Conservation (phyloP, 192 early-diverging fungal genomes). For the Spizellomyces punctatus region DNA sequence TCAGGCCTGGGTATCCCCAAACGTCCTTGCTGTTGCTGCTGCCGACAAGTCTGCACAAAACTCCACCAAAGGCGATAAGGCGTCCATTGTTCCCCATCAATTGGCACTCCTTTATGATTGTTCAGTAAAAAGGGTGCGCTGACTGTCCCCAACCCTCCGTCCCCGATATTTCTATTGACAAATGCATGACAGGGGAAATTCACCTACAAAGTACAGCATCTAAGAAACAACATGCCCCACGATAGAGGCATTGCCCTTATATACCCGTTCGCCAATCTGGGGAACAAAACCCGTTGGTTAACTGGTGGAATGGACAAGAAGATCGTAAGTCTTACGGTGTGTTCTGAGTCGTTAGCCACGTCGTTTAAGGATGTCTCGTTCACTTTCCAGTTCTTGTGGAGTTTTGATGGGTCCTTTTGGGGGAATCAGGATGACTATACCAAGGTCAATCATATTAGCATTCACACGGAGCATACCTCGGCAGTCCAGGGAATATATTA, state of each 20-base stretch:
- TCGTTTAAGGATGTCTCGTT: neutral
- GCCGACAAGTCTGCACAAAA: neutral
- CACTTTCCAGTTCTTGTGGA: slow-evolving; percentile 24
- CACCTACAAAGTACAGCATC: slow-evolving; percentile 26
- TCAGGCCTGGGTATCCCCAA: slow-evolving; percentile 15
- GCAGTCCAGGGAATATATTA: slow-evolving; percentile 9
- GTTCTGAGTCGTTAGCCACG: neutral
- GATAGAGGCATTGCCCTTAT: slow-evolving; percentile 10
- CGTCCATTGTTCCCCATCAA: slow-evolving; percentile 9
- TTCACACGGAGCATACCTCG: slow-evolving; percentile 24
- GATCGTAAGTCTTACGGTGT: neutral
- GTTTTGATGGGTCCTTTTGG: slow-evolving; percentile 19
- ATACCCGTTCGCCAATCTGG: slow-evolving; percentile 4
- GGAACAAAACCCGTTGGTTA: slow-evolving; percentile 19
- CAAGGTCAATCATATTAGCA: slow-evolving; percentile 4
- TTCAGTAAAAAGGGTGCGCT: neutral
- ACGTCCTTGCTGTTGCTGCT: slow-evolving; percentile 16
- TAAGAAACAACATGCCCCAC: slow-evolving; percentile 25
- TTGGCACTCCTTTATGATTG: slow-evolving; percentile 32
- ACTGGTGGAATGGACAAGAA: slow-evolving; percentile 22
- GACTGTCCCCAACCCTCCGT: too few species aligned
- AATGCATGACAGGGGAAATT: neutral
- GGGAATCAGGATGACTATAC: neutral
- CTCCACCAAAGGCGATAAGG: neutral
- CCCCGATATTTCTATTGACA: neutral